Percentiles rank a stretch among this genome's conserved stretches.
Evolutionary conservation across 768 basidiomycete species (phyloP).

Genomic region (Kwoniella sp.): DNA sequence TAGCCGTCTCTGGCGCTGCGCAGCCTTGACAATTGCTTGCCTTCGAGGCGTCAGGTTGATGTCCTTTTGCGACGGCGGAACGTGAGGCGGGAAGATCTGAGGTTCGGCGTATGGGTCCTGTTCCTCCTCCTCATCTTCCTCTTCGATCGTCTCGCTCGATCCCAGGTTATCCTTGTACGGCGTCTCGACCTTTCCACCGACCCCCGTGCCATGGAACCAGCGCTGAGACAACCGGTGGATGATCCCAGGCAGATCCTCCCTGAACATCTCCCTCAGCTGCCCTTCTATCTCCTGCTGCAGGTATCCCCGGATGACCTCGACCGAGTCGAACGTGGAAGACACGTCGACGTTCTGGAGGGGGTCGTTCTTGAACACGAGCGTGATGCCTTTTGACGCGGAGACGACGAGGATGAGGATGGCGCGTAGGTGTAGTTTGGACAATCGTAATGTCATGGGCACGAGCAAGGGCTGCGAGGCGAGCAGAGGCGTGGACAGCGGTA

Average conservation of each 20-base stretch:
- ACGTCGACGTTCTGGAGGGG: conserved; percentile 97
- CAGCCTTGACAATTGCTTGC: conserved; percentile 15
- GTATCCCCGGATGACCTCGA: conserved; percentile 95
- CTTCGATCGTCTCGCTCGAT: conserved; percentile 11
- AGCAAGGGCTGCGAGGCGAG: conserved; percentile 92
- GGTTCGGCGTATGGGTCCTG: conserved; percentile 34
- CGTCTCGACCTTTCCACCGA: conserved; percentile 72
- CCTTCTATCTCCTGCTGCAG: conserved; percentile 97
- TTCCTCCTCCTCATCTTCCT: conserved; percentile 20
- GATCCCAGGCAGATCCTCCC: conserved; percentile 92
- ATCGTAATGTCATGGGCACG: conserved; percentile 94
- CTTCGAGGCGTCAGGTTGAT: conserved; percentile 27
- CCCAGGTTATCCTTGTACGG: conserved; percentile 59
- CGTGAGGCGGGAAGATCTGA: conserved; percentile 45
- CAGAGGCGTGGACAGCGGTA: conserved; percentile 54
- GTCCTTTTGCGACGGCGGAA: conserved; percentile 13
- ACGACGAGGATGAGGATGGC: conserved; percentile 98
- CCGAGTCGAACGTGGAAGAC: conserved; percentile 94
- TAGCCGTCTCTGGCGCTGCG: conserved; percentile 15
- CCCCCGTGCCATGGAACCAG: conserved; percentile 61
- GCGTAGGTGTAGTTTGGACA: conserved; percentile 88
- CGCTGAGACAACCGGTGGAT: conserved; percentile 93
- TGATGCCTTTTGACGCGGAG: conserved; percentile 95
- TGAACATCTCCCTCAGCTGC: conserved; percentile 94
- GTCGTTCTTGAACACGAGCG: conserved; percentile 98